Base-by-base conservation (phyloP, 2,329 filamentous ascomycete genomes). In the Ophiocordyceps camponoti-saundersi region DNA sequence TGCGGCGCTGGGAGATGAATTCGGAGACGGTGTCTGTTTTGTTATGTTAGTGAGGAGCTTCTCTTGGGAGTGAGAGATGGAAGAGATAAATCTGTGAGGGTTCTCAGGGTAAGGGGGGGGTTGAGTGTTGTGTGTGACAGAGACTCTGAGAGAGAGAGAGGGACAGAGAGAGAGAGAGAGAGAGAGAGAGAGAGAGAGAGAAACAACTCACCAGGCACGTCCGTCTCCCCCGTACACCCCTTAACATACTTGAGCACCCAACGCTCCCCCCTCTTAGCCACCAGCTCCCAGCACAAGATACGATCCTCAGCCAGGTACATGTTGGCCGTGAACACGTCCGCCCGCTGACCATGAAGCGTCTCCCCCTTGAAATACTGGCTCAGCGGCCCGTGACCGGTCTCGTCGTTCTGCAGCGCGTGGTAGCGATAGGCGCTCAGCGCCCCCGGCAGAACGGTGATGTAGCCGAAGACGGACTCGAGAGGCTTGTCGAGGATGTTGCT, bases 311-410 rank as follows among this genome's bases (percentile, higher is more conserved):
- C 86, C 45, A 93, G 70, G 57, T 92, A 93, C 86, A 93, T 93
- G 62, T 98, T 98, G 34, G 92, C 89, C 0, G 90, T 95, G 59
- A 96, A 96, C 3, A 96, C 88, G 61, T 95, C 90, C 11, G 93
- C 92, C 61, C 95, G 87, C 56, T 94, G 85, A 15, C 92, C 92
- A 58, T 96, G 92, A 23, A 98, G 70, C 1, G 90, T 96, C 65
- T 98, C 92, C 53, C 93, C 93, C 70, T 96, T 96, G 77, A 98
- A 98, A 62, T 98, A 98, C 65, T 96, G 92, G 60, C 89, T 95
- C 45, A 98, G 69, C 0, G 92, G 92, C 0, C 92, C 92, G 59
- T 95, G 88, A 0, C 92, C 93, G 8, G 86, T 95, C 58, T 90
- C 84, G 59, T 98, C 92, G 57, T 98, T 98, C 59, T 98, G 92